phyloP scores from a whole-genome alignment of 495 filamentous ascomycete genomes.

The Aspergillus campestris region DNA sequence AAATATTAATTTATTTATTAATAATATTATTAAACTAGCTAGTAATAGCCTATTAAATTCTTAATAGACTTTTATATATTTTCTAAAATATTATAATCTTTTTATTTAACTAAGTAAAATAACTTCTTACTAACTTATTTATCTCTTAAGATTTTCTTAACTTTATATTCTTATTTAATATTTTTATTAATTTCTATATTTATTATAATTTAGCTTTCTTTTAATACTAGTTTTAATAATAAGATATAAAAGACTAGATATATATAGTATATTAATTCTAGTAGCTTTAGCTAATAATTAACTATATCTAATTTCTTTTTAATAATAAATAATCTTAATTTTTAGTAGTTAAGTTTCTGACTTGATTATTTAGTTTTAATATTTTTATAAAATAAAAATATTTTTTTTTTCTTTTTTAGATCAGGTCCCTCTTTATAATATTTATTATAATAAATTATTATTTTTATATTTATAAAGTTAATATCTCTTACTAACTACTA shows the following conservation, averaged over 20 bases:
- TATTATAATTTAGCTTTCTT: background rate
- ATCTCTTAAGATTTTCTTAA: too few species aligned
- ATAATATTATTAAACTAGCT: too few species aligned
- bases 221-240: slow-evolving; percentile 6
- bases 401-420: slow-evolving; percentile 19
- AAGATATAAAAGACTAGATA: slow-evolving; percentile 2
- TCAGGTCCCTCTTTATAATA: slow-evolving; percentile 9
- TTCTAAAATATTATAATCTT: too few species aligned
- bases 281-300: too few species aligned
- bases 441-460: slow-evolving; percentile 13
- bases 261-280: too few species aligned
- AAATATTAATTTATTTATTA: too few species aligned
- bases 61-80: too few species aligned
- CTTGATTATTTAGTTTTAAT: slow-evolving; percentile 23
- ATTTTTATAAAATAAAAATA: slow-evolving; percentile 21
- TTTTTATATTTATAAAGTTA: slow-evolving; percentile 8
- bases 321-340: slow-evolving; percentile 7
- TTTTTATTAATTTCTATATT: too few species aligned
- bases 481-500: slow-evolving; percentile 11
- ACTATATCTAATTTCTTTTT: slow-evolving; percentile 3
- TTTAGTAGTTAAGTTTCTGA: slow-evolving; percentile 18
- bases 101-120: too few species aligned
- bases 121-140: too few species aligned
- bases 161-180: too few species aligned
- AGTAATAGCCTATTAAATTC: too few species aligned